Evolutionary conservation across 345 rosid species (phyloP).

Genomic region (Psidium friedrichsthalianum): DNA sequence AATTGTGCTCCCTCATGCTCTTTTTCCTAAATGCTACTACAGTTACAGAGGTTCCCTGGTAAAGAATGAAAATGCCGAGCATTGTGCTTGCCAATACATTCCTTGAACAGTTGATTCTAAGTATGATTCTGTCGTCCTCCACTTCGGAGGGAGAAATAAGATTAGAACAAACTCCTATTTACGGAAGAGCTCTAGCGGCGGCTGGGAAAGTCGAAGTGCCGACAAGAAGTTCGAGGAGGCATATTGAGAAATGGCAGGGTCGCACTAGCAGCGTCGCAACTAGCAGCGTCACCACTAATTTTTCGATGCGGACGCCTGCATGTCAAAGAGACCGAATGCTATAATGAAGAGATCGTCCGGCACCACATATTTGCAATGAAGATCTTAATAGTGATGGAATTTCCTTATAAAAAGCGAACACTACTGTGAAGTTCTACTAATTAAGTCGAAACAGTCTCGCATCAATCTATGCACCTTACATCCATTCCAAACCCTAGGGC

Average conservation of each 20-base stretch:
- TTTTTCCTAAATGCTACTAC: too few relatives aligned
- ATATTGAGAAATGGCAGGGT: conserved; percentile 5
- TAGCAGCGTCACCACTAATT: background rate
- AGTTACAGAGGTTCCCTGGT: too few relatives aligned
- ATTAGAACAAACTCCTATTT: background rate
- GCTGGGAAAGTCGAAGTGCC: too few relatives aligned
- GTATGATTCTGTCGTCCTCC: too few relatives aligned
- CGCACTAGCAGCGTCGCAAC: too few relatives aligned
- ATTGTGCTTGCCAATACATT: too few relatives aligned
- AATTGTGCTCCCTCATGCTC: too few relatives aligned
- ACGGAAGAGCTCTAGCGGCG: background rate
- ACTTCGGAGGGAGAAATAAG: background rate
- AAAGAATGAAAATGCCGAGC: too few relatives aligned
- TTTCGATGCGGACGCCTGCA: conserved; percentile 6
- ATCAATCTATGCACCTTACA: background rate
- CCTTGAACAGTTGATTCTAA: too few relatives aligned
- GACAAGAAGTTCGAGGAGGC: conserved; percentile 11
- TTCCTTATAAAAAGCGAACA: background rate
- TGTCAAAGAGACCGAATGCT: background rate
- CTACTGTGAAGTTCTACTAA: background rate
- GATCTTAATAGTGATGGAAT: background rate
- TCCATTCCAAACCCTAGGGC: background rate
- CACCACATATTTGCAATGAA: too few relatives aligned
- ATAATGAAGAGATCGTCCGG: too few relatives aligned
- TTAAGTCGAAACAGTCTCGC: background rate